These are phyloP conservation scores for Fusarium veterinarium DNA, from an alignment of 2,329 filamentous ascomycete species.

Conservation along the genomic window DNA sequence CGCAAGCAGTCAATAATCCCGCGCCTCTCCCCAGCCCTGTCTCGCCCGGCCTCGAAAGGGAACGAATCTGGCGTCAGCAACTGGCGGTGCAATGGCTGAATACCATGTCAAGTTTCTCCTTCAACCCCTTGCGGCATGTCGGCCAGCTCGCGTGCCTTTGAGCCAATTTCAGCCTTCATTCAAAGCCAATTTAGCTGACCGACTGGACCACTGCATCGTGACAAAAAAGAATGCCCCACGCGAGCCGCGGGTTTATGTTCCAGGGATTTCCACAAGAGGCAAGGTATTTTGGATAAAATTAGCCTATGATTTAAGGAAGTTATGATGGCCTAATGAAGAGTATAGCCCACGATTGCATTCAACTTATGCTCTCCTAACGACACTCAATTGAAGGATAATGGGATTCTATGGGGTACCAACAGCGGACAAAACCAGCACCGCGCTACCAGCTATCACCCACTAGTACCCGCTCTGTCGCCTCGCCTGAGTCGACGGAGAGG, in stretches of 20 bases:
- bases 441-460: conserved; percentile 8
- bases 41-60: conserved; percentile 16
- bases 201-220: conserved; percentile 12
- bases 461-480: conserved; percentile 33
- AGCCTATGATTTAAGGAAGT: background rate
- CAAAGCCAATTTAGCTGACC: conserved; percentile 28
- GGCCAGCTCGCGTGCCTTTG: conserved; percentile 32
- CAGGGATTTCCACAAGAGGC: background rate
- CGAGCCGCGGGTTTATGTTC: conserved; percentile 18
- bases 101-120: conserved; percentile 14
- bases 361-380: background rate
- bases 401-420: background rate
- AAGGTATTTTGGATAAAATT: background rate
- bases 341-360: background rate
- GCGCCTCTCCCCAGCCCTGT: conserved; percentile 34
- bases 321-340: background rate
- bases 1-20: conserved; percentile 23
- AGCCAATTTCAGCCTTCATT: conserved; percentile 32
- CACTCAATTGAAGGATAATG: background rate
- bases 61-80: conserved; percentile 9
- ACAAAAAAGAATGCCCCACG: conserved; percentile 25
- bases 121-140: conserved; percentile 1
- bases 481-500: conserved; percentile 30
- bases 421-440: conserved; percentile 5
- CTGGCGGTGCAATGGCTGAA: conserved; percentile 14